Base-by-base conservation (phyloP, 2,329 filamentous ascomycete species). In the Bipolaris sorokiniana region DNA sequence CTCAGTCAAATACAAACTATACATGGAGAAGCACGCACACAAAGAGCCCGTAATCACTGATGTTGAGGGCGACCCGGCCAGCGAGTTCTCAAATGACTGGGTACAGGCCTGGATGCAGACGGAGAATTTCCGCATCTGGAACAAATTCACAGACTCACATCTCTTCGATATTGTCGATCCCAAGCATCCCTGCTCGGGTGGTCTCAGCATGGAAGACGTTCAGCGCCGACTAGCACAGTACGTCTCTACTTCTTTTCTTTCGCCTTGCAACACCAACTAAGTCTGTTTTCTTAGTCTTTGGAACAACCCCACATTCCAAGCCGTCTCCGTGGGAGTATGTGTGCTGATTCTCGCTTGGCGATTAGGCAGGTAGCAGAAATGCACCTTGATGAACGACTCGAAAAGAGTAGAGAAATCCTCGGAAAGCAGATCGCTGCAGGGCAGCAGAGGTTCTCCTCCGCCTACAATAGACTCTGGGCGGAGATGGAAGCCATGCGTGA, bases 131-230 rank as follows among this genome's bases (percentile, higher is more conserved):
- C 86, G 90, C 48, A 89, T 99, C 59, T 99, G 96, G 86, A 84
- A 93, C 63, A 82, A 84, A 26, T 79, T 76, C 54, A 83, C 80
- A 2, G 93, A 97, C 71, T 88, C 88, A 15, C 90, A 97, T 69
- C 84, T 99, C 15, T 99, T 98, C 72, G 94, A 97, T 65, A 91
- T 99, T 62, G 90, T 96, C 13, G 92, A 96, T 71, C 95, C 95
- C 1, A 89, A 88, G 59, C 95, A 99, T 76, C 95, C 95, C 3
- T 97, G 91, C 74, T 93, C 93, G 1, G 95, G 95, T 23, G 94
- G 92, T 0, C 83, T 99, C 18, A 93, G 90, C 1, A 92, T 99
- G 61, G 95, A 98, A 65, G 95, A 99, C 74, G 89, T 99, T 11
- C 94, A 97, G 74, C 86, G 95, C 48, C 86, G 95, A 22, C 84